Base-by-base conservation (phyloP, 2,329 filamentous ascomycete species). In the Trichoderma arundinaceum region DNA sequence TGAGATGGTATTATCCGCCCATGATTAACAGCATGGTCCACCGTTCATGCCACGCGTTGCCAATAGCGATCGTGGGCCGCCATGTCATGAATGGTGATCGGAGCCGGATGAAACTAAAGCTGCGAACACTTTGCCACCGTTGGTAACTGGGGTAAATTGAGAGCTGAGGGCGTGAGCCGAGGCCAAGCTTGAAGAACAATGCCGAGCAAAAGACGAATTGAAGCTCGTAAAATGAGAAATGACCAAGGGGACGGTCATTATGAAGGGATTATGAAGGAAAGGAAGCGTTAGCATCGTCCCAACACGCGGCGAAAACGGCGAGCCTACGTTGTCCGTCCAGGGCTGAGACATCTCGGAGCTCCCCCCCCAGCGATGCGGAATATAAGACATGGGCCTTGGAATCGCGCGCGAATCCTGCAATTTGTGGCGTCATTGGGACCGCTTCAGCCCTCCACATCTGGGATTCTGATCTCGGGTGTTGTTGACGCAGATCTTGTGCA, bases 61-160 rank as follows among this genome's bases (percentile, higher is more conserved):
- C 28, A 46, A 38, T 44, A 4, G 48, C 48, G 28, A 15, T 33
- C 48, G 22, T 41, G 15, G 38, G 58, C 38, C 38, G 46, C 46
- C 39, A 38, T 41, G 56, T 43, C 49, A n/a, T 28, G 35, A 32
- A 33, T 33, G 59, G 17, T 62, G 59, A 59, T 62, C 48, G 48
- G 57, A 19, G 48, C 60, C 39, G 38, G 48, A 53, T 33, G 60
- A 17, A 52, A 28, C 49, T 38, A 44, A 32, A n/a, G 9, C 60
- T 46, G 60, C 49, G 32, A 46, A 46, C 60, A 10, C 48, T 63
- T 63, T 35, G 60, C 60, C 60, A 63, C 60, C 38, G 22, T 28
- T 28, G 44, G 17, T 10, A 39, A 59, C 44, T 39, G 57, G 44
- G 57, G 35, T 35, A n/a, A n/a, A 28, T 22, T 51, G 33, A 15